Evolutionary conservation across 495 filamentous ascomycete species (phyloP), one percentile per base, ranked within the genome.

Genomic region (Penicillium bovifimosum): DNA sequence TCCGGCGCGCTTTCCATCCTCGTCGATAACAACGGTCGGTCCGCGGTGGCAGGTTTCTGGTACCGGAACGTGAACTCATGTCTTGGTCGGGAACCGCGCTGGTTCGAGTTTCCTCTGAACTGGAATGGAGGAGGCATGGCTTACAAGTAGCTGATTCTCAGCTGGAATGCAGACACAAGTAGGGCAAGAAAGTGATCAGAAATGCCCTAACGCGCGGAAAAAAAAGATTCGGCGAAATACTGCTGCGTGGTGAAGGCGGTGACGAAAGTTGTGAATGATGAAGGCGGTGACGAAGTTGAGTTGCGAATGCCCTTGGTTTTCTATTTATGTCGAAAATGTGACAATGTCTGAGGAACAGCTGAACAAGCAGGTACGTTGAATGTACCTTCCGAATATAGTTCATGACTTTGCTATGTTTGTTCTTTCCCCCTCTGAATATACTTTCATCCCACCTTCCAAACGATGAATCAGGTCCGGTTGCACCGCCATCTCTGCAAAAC

Each of bases 401-500:
- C 20, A 24, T 24, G 20, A 24, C 20, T 2, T 24, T 24, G 10
- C 10, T 34, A 9, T n/a, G 13, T 2, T 34, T 11, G n/a, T 13
- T 11, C n/a, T 17, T 4, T 5, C 14, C 31, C 7, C 6, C 24
- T 8, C 18, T 40, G 17, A 14, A 16, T 33, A 33, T 16, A 1
- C 3, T 17, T 36, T 41, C 4, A 54, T 27, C 0, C 71, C 70
- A 0, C 47, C 50, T 36, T 65, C 62, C 14, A 73, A 34, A 27
- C 49, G 29, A 5, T 58, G 40, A 8, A 80, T 73, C 52, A 80
- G 62, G 13, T 46, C 38, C 36, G 64, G 72, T 56, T 76, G 75
- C 14, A 63, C 50, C 13, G 76, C 81, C 62, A 83, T 71, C 60
- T 88, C 85, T 2, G 70, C 60, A 58, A 85, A 90, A 53, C 83